Percentiles rank a stretch among this genome's conserved stretches.
Evolutionary conservation across 352 stramenopile species (phyloP).

Genomic region (Phytopythium oedochilum): DNA sequence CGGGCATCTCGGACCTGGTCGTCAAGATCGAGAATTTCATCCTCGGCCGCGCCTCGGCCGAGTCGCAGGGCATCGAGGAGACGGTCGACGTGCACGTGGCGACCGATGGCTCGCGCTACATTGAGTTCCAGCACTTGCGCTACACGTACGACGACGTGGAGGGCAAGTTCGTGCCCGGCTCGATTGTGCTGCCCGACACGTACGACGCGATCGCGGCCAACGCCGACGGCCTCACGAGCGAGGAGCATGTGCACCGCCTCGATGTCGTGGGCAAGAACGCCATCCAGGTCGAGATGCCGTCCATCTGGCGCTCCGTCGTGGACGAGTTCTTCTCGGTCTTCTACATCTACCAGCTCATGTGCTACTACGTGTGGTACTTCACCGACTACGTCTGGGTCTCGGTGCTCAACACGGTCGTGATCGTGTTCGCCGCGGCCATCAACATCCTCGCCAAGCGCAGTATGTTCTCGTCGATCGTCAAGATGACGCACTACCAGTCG

Average conservation of each 20-base stretch:
- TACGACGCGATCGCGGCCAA: not conserved
- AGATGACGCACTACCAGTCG: constrained; percentile 42
- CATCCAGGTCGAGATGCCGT: constrained; percentile 36
- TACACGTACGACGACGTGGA: constrained; percentile 28
- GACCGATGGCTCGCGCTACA: constrained; percentile 10
- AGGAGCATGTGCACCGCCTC: constrained; percentile 15
- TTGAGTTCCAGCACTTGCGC: constrained; percentile 44
- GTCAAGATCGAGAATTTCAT: constrained; percentile 14
- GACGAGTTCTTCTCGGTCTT: constrained; percentile 37
- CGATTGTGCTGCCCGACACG: constrained; percentile 11
- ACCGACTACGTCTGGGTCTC: constrained; percentile 37
- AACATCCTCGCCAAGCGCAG: constrained; percentile 44
- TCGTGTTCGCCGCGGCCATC: constrained; percentile 21
- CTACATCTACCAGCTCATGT: constrained; percentile 51
- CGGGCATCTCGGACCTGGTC: constrained; percentile 21
- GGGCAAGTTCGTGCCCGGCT: constrained; percentile 21
- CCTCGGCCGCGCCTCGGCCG: too few relatives aligned
- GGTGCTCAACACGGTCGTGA: constrained; percentile 34
- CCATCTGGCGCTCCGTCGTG: constrained; percentile 19
- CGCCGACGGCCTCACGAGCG: constrained; percentile 8
- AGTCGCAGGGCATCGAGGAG: constrained; percentile 24
- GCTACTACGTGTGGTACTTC: constrained; percentile 60
- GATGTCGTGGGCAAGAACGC: constrained; percentile 21
- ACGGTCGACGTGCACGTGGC: constrained; percentile 20
- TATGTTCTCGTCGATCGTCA: constrained; percentile 35